These are phyloP conservation scores for Inga leiocalycina DNA, from an alignment of 306 rosid species.

Conservation along the genomic window DNA sequence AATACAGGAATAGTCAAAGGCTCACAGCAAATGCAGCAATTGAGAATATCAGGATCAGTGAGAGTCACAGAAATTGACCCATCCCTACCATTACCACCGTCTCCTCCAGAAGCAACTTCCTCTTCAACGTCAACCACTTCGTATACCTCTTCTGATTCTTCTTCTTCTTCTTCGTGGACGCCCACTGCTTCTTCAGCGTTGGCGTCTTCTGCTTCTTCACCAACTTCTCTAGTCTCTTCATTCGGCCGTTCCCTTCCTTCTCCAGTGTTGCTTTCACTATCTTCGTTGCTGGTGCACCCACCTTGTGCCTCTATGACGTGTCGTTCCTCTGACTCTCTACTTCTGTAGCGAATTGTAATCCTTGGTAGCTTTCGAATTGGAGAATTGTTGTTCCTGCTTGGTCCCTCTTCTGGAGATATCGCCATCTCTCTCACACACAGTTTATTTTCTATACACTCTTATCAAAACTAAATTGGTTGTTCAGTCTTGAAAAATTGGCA, in stretches of 20 bases:
- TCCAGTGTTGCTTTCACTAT: no score
- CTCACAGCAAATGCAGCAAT: slow-evolving; percentile 77
- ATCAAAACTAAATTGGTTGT: neutral
- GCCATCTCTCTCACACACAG: neutral
- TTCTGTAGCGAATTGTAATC: neutral
- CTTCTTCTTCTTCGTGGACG: neutral
- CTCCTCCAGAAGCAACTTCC: neutral
- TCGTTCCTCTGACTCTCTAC: neutral
- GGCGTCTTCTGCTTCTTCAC: neutral
- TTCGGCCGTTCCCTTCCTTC: neutral
- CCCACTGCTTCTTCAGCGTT: no score
- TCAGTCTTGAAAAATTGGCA: neutral
- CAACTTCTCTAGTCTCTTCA: neutral
- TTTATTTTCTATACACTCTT: no score
- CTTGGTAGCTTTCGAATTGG: neutral
- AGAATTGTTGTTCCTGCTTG: neutral
- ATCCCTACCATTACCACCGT: neutral
- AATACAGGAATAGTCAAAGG: slow-evolving; percentile 54
- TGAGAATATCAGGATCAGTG: slow-evolving; percentile 72
- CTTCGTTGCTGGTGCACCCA: neutral
- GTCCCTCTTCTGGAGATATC: neutral
- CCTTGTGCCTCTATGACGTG: neutral
- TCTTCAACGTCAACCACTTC: no score
- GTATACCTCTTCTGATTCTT: neutral
- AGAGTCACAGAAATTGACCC: slow-evolving; percentile 42